Conservation (phyloP, 1,284 basidiomycete species). For the Microbotryum violaceum region DNA sequence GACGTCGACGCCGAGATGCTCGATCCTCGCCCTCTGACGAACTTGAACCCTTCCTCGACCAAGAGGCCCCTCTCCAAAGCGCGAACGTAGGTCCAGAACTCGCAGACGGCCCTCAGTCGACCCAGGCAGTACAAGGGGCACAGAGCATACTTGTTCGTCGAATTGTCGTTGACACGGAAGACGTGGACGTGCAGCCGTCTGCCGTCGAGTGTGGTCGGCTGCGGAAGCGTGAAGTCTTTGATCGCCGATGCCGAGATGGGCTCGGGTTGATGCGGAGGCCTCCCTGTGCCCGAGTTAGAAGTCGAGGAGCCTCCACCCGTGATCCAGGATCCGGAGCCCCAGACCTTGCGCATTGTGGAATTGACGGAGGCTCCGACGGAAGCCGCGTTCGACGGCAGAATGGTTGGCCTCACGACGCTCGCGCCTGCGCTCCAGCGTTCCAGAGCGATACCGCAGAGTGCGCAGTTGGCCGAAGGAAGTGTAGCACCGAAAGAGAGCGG, state of each 20-base stretch:
- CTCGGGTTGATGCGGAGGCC: conserved; percentile 23
- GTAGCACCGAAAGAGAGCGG: conserved; percentile 50
- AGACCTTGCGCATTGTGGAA: conserved; percentile 30
- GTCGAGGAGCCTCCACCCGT: conserved; percentile 2
- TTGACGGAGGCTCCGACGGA: conserved; percentile 7
- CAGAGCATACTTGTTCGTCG: conserved; percentile 34
- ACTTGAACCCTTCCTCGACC: conserved; percentile 56
- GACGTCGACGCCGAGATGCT: not conserved
- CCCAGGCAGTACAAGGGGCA: conserved; percentile 58
- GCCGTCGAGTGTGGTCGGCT: conserved; percentile 37
- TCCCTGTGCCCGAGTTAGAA: conserved; percentile 6
- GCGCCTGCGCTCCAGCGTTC: conserved; percentile 21
- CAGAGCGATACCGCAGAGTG: conserved; percentile 34
- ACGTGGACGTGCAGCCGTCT: conserved; percentile 31
- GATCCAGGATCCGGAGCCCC: conserved; percentile 27
- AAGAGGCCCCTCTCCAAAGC: conserved; percentile 75
- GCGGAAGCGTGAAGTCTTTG: conserved; percentile 63
- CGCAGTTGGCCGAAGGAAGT: conserved; percentile 35
- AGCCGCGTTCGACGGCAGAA: conserved; percentile 1
- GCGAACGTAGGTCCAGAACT: conserved; percentile 81
- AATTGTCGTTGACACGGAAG: conserved; percentile 33
- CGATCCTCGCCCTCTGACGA: conserved; percentile 10
- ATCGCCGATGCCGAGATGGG: conserved; percentile 3
- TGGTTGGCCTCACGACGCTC: not conserved
- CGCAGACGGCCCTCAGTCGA: conserved; percentile 75